These are phyloP conservation scores for Leccinellum luteum DNA, from an alignment of 768 basidiomycete genomes.

Conservation along the genomic window DNA sequence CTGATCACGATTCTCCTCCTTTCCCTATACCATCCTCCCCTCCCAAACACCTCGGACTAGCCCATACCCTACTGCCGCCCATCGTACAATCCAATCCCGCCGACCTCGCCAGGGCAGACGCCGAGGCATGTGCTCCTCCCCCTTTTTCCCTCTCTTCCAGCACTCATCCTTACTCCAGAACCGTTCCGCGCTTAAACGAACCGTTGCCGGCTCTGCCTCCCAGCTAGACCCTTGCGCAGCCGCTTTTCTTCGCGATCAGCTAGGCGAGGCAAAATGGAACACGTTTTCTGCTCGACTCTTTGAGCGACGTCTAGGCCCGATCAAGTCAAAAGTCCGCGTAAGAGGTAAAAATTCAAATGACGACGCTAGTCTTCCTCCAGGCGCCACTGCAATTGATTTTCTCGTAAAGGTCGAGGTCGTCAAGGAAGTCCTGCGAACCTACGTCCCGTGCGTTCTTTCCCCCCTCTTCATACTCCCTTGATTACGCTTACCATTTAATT, in stretches of 20 bases:
- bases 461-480: slow-evolving; percentile 5
- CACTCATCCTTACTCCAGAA: slow-evolving; percentile 22
- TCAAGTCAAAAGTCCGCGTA: slow-evolving; percentile 36
- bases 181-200: slow-evolving; percentile 28
- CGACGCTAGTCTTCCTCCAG: slow-evolving; percentile 27
- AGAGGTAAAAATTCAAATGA: slow-evolving; percentile 31
- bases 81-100: slow-evolving; percentile 35
- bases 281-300: slow-evolving; percentile 48
- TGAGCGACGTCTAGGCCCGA: slow-evolving; percentile 41
- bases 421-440: slow-evolving; percentile 46
- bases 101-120: slow-evolving; percentile 23
- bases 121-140: slow-evolving; percentile 18
- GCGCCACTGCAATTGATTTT: slow-evolving; percentile 48
- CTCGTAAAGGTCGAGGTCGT: slow-evolving; percentile 53
- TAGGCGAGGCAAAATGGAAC: slow-evolving; percentile 43
- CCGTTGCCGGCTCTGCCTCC: slow-evolving; percentile 17
- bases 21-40: slow-evolving; percentile 23
- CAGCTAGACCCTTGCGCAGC: slow-evolving; percentile 44
- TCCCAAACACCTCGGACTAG: slow-evolving; percentile 21
- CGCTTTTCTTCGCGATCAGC: slow-evolving; percentile 43
- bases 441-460: slow-evolving; percentile 43
- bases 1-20: slow-evolving; percentile 11
- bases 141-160: neutral
- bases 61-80: slow-evolving; percentile 33
- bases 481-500: slow-evolving; percentile 24